Base-by-base conservation (phyloP, 352 stramenopile genomes). In the Pythium myriotylum region DNA sequence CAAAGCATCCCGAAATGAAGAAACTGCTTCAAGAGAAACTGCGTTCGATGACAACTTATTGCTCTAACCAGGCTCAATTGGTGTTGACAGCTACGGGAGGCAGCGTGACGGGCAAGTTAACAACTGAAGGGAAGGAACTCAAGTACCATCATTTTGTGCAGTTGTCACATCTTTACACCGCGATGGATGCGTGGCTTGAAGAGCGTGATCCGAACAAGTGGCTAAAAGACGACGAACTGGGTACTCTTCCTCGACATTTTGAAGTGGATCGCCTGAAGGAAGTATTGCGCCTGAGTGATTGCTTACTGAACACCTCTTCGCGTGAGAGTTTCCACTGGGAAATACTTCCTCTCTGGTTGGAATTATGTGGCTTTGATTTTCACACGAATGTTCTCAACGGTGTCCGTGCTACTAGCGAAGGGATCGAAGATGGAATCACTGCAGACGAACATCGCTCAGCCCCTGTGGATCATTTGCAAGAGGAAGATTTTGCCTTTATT, bases 161-260 rank as follows among this genome's bases (percentile, higher is more conserved):
- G 46, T 46, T 79, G 8, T 73, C 72, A 0, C 68, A 74, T 32
- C 70, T 74, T 20, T 79, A 74, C 55, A 87, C 84, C 27, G 87
- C 84, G 12, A 94, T 95, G 87, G 85, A 94, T 55, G 79, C 85
- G 27, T 95, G 87, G 87, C 72, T 95, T 10, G 87, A 94, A 59
- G 85, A 92, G 58, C 68, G 70, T 2, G 79, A 95, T 59, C 85
- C 87, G 8, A 92, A 93, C 27, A 74, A 77, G 19, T 92, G 85
- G 82, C 69, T 92, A 0, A 88, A 86, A 42, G 78, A 91, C 54
- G 79, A 89, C 8, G 77, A 94, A 49, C 51, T 94, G 4, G 70
- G 75, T 33, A 77, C 77, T 3, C 71, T 95, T 3, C 87, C 87
- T 27, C 72, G 77, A 1, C 87, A 94, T 45, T 95, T 89, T 42